These are phyloP conservation scores for Rosa persica DNA, from an alignment of 306 rosid species.

Conservation along the genomic window DNA sequence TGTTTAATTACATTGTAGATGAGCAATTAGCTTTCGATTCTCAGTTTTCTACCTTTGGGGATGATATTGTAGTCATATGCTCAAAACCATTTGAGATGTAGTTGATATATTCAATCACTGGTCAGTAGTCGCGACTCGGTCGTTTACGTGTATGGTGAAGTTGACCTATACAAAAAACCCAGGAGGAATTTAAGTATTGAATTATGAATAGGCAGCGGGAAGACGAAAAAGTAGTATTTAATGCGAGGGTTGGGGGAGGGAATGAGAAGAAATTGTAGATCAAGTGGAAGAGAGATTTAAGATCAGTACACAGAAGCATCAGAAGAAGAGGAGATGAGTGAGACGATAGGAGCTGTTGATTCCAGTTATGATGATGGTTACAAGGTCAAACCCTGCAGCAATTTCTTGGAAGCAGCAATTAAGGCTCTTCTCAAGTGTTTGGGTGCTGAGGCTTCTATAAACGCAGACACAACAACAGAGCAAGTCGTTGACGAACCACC, in stretches of 20 bases:
- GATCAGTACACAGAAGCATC: neutral
- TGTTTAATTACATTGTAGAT: too few species aligned
- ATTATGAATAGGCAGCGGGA: neutral
- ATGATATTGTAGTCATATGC: too few species aligned
- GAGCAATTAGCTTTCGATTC: too few species aligned
- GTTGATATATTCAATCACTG: neutral
- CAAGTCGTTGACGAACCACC: neutral
- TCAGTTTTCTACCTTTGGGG: too few species aligned
- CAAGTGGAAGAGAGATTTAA: neutral
- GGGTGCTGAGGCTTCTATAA: slow-evolving; percentile 25
- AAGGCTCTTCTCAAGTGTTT: slow-evolving; percentile 30
- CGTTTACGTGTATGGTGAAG: neutral
- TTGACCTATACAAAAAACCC: neutral
- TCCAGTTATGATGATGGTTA: neutral
- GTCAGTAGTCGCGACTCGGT: neutral
- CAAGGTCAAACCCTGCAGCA: slow-evolving; percentile 12
- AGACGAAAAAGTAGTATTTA: neutral
- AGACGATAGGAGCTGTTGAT: neutral
- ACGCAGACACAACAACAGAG: neutral
- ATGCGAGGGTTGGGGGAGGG: neutral
- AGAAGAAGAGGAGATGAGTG: neutral
- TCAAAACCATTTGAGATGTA: too few species aligned
- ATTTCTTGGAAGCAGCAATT: slow-evolving; percentile 28
- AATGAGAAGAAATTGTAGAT: neutral
- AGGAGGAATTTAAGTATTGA: neutral